phyloP scores from a whole-genome alignment of 2,329 filamentous ascomycete species.

The Aspergillus quadrilineatus region DNA sequence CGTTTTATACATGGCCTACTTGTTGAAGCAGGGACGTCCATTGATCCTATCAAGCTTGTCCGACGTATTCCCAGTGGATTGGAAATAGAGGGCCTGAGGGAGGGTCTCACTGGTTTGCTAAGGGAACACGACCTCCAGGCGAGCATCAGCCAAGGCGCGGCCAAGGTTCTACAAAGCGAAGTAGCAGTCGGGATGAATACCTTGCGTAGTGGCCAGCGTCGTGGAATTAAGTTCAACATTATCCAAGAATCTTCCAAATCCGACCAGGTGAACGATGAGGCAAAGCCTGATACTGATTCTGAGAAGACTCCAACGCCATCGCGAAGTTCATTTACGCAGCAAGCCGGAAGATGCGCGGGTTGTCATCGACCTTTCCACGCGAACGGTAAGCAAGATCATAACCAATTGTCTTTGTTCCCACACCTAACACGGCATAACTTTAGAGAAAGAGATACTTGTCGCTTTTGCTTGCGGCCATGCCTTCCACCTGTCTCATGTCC shows the following conservation, averaged over 20 bases:
- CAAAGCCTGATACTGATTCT: constrained; percentile 15
- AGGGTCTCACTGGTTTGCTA: constrained; percentile 86
- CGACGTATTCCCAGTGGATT: constrained; percentile 87
- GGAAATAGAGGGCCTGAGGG: constrained; percentile 84
- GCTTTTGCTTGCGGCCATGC: constrained; percentile 69
- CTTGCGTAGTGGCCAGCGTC: constrained; percentile 74
- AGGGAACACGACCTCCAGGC: constrained; percentile 94
- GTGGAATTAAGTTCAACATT: constrained; percentile 87
- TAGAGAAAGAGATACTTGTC: constrained; percentile 58
- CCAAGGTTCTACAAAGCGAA: constrained; percentile 80
- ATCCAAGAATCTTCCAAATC: constrained; percentile 28
- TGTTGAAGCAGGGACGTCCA: constrained; percentile 89
- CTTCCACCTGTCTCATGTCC: constrained; percentile 63
- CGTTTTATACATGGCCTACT: constrained; percentile 88
- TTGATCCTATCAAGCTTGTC: constrained; percentile 88
- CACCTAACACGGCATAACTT: background rate
- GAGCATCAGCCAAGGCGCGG: constrained; percentile 87
- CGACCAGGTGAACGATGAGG: constrained; percentile 5
- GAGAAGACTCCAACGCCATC: constrained; percentile 17
- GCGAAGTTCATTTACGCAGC: constrained; percentile 7
- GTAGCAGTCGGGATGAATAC: constrained; percentile 80
- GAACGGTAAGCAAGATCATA: constrained; percentile 33
- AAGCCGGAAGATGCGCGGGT: constrained; percentile 38
- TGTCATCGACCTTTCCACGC: constrained; percentile 39
- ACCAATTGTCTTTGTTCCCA: background rate